A percentile compares a stretch with the other conserved stretches of the same genome.
Conservation (phyloP, 768 basidiomycete species). For the Pleurotus pulmonarius region DNA sequence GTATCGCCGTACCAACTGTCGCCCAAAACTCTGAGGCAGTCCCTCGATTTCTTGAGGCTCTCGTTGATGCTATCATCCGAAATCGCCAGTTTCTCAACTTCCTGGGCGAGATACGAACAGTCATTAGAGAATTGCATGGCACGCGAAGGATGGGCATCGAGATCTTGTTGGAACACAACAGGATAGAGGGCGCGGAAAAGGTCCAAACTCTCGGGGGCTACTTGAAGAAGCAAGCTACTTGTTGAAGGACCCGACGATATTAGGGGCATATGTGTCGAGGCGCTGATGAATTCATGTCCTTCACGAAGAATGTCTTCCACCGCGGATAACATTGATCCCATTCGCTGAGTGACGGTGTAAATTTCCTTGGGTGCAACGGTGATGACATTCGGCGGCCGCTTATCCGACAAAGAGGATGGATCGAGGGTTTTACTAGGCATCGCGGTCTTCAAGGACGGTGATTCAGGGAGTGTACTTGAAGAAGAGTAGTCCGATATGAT, state of each 20-base stretch:
- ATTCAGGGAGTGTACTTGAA: constrained; percentile 14
- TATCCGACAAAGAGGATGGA: constrained; percentile 10
- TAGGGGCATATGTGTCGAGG: constrained; percentile 50
- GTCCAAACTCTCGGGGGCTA: constrained; percentile 67
- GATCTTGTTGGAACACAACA: constrained; percentile 44
- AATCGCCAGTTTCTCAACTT: constrained; percentile 40
- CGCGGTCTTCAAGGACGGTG: constrained; percentile 15
- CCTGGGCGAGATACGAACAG: constrained; percentile 59
- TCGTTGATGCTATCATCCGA: constrained; percentile 31
- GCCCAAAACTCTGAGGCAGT: constrained; percentile 49
- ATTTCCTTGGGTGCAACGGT: constrained; percentile 39
- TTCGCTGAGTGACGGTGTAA: constrained; percentile 57
- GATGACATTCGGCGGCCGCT: constrained; percentile 21
- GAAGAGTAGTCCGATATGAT: constrained; percentile 11
- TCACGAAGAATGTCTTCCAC: constrained; percentile 66
- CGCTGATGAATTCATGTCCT: constrained; percentile 47
- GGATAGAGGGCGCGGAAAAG: constrained; percentile 80
- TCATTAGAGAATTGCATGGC: constrained; percentile 83
- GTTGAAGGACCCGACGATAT: constrained; percentile 23
- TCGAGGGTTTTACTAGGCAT: background rate
- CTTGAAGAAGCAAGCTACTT: constrained; percentile 56
- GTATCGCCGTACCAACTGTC: constrained; percentile 71
- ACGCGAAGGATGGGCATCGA: constrained; percentile 44
- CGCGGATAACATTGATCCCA: constrained; percentile 48
- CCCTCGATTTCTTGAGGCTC: constrained; percentile 47